Percentiles rank a stretch among this genome's conserved stretches.
These are phyloP conservation scores for Acanthamoeba castellanii DNA, from an alignment of 208 protist genomes.

Conservation along the genomic window DNA sequence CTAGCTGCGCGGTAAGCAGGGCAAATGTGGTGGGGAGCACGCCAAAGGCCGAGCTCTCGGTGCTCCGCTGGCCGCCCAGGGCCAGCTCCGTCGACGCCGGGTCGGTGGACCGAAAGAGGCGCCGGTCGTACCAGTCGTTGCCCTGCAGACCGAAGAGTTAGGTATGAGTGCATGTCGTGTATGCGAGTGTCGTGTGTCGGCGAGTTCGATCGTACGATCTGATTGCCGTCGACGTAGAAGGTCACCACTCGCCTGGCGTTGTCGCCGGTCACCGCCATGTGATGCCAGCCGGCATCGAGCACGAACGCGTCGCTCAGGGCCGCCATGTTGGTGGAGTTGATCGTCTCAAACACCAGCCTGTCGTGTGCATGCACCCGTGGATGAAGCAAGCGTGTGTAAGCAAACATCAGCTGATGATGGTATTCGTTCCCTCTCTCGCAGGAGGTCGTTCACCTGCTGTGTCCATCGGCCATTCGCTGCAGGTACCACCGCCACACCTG, in stretches of 20 bases:
- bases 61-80: constrained; percentile 2
- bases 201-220: constrained; percentile 23
- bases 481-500: constrained; percentile 57
- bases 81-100: neutral
- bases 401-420: neutral
- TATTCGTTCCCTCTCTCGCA: too few species aligned
- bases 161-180: neutral
- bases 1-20: neutral
- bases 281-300: constrained; percentile 45
- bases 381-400: neutral
- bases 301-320: neutral
- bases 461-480: neutral
- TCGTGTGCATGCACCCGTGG: neutral
- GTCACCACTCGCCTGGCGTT: constrained; percentile 18
- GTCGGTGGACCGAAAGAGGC: neutral
- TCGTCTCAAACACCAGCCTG: constrained; percentile 62
- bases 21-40: neutral
- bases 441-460: neutral
- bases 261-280: constrained; percentile 44
- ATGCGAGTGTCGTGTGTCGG: neutral
- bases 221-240: constrained; percentile 61
- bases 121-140: constrained; percentile 56
- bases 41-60: neutral
- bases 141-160: neutral
- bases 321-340: constrained; percentile 60